These are phyloP conservation scores for Lentinula sp. DNA, from an alignment of 768 basidiomycete species.

Conservation along the genomic window DNA sequence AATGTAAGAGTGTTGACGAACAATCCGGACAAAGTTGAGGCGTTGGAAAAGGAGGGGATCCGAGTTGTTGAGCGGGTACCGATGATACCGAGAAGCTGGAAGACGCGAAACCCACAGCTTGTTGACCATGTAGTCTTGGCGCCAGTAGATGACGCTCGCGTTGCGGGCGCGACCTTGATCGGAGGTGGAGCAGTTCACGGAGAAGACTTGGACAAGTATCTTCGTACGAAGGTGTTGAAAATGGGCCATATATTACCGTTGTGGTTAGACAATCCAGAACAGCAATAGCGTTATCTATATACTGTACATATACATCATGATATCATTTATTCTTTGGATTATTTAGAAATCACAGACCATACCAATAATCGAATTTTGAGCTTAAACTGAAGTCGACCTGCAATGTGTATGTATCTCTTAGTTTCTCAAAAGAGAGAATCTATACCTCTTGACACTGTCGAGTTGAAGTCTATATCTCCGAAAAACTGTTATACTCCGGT, in stretches of 20 bases:
- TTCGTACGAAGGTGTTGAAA: slow-evolving; percentile 90
- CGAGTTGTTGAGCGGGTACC: slow-evolving; percentile 77
- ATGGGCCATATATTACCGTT: slow-evolving; percentile 91
- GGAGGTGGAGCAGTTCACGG: slow-evolving; percentile 74
- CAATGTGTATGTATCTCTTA: no score
- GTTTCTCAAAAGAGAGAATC: no score
- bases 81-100: slow-evolving; percentile 95
- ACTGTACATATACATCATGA: not conserved
- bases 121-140: slow-evolving; percentile 5
- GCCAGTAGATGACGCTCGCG: slow-evolving; percentile 26
- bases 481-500: no score
- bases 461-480: no score
- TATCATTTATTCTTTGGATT: no score
- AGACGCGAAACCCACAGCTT: slow-evolving; percentile 30
- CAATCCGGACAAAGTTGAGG: slow-evolving; percentile 95
- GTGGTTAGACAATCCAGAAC: slow-evolving; percentile 28
- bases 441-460: no score
- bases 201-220: slow-evolving; percentile 88
- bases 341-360: no score
- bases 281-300: not conserved
- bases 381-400: no score
- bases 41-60: slow-evolving; percentile 80
- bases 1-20: slow-evolving; percentile 81
- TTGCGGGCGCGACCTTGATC: slow-evolving; percentile 70
- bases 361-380: no score